These are phyloP conservation scores for Cercis canadensis DNA, from an alignment of 306 rosid species.

Conservation along the genomic window DNA sequence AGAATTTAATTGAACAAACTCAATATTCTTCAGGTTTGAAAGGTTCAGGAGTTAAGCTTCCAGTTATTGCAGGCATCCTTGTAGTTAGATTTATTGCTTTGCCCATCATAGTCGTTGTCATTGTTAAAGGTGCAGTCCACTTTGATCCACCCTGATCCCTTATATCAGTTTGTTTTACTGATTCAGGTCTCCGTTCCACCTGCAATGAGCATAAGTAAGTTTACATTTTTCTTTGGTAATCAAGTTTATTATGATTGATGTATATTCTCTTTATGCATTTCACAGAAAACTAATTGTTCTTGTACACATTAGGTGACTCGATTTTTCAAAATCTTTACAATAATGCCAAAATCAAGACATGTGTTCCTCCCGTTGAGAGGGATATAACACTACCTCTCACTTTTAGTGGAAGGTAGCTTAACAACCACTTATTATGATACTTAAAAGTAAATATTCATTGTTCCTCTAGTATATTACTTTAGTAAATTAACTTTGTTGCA, in stretches of 20 bases:
- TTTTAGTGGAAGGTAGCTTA: no score
- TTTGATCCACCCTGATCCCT: constrained; percentile 39
- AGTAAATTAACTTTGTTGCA: background rate
- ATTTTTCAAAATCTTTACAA: no score
- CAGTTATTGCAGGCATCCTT: constrained; percentile 33
- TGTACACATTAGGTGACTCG: no score
- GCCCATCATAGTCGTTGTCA: constrained; percentile 39
- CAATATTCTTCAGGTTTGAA: constrained; percentile 37
- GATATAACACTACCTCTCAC: no score
- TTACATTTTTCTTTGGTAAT: no score
- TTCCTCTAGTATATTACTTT: background rate
- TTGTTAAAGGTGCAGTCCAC: constrained; percentile 44
- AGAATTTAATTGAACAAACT: background rate
- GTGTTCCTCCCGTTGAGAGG: no score
- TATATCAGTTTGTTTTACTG: constrained; percentile 41
- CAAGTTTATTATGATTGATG: no score
- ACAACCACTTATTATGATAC: no score
- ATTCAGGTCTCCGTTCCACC: constrained; percentile 47
- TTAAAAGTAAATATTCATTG: no score
- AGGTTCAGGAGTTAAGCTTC: constrained; percentile 28
- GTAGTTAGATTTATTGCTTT: constrained; percentile 34
- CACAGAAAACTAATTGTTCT: no score
- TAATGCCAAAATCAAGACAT: no score
- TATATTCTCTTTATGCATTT: no score
- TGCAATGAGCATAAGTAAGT: constrained; percentile 46